phyloP scores from a whole-genome alignment of 371 early-diverging fungal species.

The Mortierella sp. region DNA sequence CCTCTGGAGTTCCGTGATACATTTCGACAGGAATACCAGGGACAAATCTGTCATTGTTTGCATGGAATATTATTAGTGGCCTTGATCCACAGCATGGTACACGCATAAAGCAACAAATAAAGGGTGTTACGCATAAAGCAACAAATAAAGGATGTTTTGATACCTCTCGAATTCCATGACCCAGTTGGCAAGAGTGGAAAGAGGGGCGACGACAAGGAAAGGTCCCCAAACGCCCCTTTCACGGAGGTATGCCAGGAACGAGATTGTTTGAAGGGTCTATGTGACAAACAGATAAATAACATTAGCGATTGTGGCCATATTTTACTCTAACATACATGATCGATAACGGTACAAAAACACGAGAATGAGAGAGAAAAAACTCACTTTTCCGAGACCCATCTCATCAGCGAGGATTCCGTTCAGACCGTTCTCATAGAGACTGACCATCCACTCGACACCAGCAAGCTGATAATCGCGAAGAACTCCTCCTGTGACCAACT shows the following conservation, averaged over 20 bases:
- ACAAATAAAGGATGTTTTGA: too few relatives aligned
- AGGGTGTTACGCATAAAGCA: too few relatives aligned
- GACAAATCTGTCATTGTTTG: slow-evolving; percentile 71
- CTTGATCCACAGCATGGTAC: background rate
- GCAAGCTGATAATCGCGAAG: slow-evolving; percentile 96
- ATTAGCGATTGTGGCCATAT: background rate
- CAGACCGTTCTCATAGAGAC: slow-evolving; percentile 96
- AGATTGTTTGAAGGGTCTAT: slow-evolving; percentile 97
- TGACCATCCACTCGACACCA: slow-evolving; percentile 98
- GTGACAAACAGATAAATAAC: background rate
- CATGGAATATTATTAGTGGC: background rate
- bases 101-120: too few relatives aligned
- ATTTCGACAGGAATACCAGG: slow-evolving; percentile 90
- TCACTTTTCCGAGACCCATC: slow-evolving; percentile 96
- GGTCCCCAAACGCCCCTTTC: slow-evolving; percentile 93
- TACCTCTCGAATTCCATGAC: slow-evolving; percentile 93
- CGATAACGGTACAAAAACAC: background rate
- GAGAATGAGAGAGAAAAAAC: background rate
- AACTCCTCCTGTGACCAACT: slow-evolving; percentile 83
- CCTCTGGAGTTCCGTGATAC: slow-evolving; percentile 91
- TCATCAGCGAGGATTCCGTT: slow-evolving; percentile 99
- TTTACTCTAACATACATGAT: background rate
- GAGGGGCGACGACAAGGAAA: slow-evolving; percentile 96
- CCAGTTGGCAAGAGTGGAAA: slow-evolving; percentile 98
- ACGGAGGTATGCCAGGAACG: slow-evolving; percentile 89